Conservation (phyloP, 2,329 filamentous ascomycete species). For the Bisporella sp. region DNA sequence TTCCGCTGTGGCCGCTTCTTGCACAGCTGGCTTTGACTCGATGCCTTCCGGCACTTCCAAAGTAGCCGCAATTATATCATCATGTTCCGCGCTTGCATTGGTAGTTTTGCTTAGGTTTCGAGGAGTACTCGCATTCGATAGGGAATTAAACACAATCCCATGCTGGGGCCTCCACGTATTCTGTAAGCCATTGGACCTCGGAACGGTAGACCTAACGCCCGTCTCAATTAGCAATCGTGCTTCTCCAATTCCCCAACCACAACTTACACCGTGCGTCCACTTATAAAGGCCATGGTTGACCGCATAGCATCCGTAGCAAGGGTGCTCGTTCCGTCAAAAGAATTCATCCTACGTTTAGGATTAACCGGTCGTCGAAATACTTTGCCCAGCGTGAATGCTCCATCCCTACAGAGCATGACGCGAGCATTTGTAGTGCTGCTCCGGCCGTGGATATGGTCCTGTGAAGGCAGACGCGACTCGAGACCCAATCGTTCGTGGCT, state of each 20-base stretch:
- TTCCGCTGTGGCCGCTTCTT: conserved; percentile 6
- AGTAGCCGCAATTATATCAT: background rate
- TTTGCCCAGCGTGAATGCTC: conserved; percentile 25
- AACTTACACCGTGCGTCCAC: background rate
- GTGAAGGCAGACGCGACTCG: too few relatives aligned
- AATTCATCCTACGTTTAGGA: conserved; percentile 10
- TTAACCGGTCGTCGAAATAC: conserved; percentile 18
- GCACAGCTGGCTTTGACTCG: background rate
- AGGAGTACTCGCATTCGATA: conserved; percentile 4
- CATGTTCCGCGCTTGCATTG: background rate
- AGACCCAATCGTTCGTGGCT: too few relatives aligned
- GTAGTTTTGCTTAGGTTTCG: conserved; percentile 14
- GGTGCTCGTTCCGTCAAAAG: conserved; percentile 12
- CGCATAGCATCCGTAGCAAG: conserved; percentile 14
- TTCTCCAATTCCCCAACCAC: too few relatives aligned
- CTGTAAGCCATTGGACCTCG: background rate
- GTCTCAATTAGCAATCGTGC: too few relatives aligned
- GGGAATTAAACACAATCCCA: conserved; percentile 32
- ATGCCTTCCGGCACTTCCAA: too few relatives aligned
- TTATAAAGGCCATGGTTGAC: conserved; percentile 10
- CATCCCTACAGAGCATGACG: conserved; percentile 30
- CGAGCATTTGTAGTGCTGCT: conserved; percentile 5
- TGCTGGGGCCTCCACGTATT: conserved; percentile 32
- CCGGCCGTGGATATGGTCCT: too few relatives aligned
- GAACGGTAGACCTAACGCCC: too few relatives aligned